A percentile compares a stretch with the other conserved stretches of the same genome.
Conservation (phyloP, 805 yeast genomes). For the Metschnikowia borealis region DNA sequence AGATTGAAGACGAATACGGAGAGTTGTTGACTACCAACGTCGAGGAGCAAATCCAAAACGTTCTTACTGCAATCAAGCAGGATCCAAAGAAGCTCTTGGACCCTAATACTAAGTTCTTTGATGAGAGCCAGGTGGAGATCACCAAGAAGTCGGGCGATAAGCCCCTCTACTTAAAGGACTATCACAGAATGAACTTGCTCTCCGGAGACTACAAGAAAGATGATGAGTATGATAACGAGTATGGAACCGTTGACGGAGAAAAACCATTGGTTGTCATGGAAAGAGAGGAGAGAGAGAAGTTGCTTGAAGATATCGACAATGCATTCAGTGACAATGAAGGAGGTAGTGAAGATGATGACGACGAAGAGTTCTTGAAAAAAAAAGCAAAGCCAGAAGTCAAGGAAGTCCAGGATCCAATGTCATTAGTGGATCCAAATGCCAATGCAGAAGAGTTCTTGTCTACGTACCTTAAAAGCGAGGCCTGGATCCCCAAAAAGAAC, state of each 20-base stretch:
- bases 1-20: slow-evolving; percentile 90
- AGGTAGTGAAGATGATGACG: slow-evolving; percentile 42
- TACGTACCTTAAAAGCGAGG: slow-evolving; percentile 69
- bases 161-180: slow-evolving; percentile 87
- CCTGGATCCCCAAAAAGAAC: slow-evolving; percentile 80
- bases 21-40: slow-evolving; percentile 83
- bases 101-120: slow-evolving; percentile 69
- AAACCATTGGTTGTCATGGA: slow-evolving; percentile 75
- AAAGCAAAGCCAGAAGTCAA: slow-evolving; percentile 37
- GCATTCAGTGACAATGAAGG: slow-evolving; percentile 46
- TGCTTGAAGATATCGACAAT: slow-evolving; percentile 72
- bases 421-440: slow-evolving; percentile 54
- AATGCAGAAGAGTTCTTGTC: slow-evolving; percentile 69
- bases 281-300: slow-evolving; percentile 65
- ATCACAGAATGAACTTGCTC: slow-evolving; percentile 80
- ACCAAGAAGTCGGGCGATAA: slow-evolving; percentile 31
- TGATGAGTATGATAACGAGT: slow-evolving; percentile 31
- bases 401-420: slow-evolving; percentile 19
- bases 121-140: slow-evolving; percentile 48
- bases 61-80: slow-evolving; percentile 62
- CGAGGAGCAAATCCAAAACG: slow-evolving; percentile 72
- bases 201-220: slow-evolving; percentile 53
- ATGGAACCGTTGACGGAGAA: slow-evolving; percentile 46
- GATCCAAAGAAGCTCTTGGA: slow-evolving; percentile 67
- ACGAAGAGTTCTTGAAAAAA: slow-evolving; percentile 55